phyloP scores from a whole-genome alignment of 2,329 filamentous ascomycete genomes.

The Tolypocladium ovalisporum region DNA sequence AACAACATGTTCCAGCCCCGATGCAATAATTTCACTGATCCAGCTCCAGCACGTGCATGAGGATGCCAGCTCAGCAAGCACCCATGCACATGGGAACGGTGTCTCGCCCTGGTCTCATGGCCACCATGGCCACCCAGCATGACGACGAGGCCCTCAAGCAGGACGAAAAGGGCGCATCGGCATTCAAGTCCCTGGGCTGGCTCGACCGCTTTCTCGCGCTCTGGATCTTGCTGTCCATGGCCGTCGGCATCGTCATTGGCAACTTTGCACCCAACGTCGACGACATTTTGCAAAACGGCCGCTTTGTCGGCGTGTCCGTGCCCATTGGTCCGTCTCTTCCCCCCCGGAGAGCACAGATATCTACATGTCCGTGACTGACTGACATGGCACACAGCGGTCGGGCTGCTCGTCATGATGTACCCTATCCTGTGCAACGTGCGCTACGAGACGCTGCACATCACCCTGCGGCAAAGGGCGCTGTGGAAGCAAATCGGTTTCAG shows the following conservation, averaged over 20 bases:
- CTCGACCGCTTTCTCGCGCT: slow-evolving; percentile 54
- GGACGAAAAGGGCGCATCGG: slow-evolving; percentile 16
- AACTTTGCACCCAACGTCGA: slow-evolving; percentile 60
- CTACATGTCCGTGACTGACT: neutral
- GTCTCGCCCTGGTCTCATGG: neutral
- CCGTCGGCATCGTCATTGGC: slow-evolving; percentile 61
- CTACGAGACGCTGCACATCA: slow-evolving; percentile 61
- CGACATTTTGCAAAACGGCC: slow-evolving; percentile 53
- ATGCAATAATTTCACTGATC: neutral
- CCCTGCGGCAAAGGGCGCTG: slow-evolving; percentile 49
- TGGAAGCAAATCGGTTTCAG: slow-evolving; percentile 77
- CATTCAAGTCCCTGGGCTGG: slow-evolving; percentile 44
- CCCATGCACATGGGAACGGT: neutral
- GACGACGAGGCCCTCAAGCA: neutral
- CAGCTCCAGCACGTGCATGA: neutral
- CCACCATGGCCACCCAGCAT: neutral
- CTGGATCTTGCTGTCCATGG: slow-evolving; percentile 74
- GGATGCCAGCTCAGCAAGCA: neutral
- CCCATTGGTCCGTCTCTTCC: slow-evolving; percentile 45
- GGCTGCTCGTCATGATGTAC: slow-evolving; percentile 87
- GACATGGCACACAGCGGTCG: slow-evolving; percentile 46
- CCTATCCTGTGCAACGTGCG: slow-evolving; percentile 81
- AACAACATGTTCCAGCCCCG: neutral
- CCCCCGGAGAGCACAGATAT: too few species aligned
- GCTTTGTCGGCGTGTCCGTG: slow-evolving; percentile 58